Evolutionary conservation across 352 stramenopile genomes (phyloP).

Genomic region (Phytophthora pini): DNA sequence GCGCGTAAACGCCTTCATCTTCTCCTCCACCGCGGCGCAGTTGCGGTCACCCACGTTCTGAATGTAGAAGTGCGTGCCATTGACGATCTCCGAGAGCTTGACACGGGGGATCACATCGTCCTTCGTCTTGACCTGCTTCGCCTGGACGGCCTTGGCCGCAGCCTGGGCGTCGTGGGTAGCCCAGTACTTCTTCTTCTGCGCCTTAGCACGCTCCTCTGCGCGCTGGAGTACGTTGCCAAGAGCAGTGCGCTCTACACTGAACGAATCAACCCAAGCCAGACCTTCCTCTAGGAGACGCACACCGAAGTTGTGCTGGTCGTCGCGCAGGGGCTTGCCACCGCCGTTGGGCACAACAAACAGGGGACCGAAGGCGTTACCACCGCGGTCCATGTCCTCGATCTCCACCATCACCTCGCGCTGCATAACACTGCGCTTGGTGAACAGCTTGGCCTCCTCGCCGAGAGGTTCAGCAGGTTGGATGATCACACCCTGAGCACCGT

Average conservation of each 20-base stretch:
- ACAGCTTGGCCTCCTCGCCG: conserved; percentile 89
- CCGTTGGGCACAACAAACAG: conserved; percentile 67
- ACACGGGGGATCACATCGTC: conserved; percentile 78
- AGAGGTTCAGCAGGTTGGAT: conserved; percentile 86
- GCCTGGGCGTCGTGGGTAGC: conserved; percentile 80
- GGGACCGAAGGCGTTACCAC: conserved; percentile 91
- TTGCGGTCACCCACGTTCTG: conserved; percentile 91
- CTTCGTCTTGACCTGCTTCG: conserved; percentile 54
- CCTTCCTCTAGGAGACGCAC: conserved; percentile 93
- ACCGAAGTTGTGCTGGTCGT: conserved; percentile 89
- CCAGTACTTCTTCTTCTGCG: conserved; percentile 96
- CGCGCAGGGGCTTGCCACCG: conserved; percentile 44
- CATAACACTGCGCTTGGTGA: conserved; percentile 88
- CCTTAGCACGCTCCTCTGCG: conserved; percentile 89
- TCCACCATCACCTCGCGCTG: conserved; percentile 93
- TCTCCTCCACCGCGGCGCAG: conserved; percentile 90
- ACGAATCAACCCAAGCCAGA: conserved; percentile 92
- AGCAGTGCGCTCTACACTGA: conserved; percentile 93
- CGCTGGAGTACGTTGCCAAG: conserved; percentile 74
- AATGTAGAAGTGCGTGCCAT: conserved; percentile 95
- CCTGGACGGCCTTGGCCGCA: conserved; percentile 52
- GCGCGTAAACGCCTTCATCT: conserved; percentile 94
- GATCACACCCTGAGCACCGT: conserved; percentile 91
- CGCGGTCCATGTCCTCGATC: conserved; percentile 94
- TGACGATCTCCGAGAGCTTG: conserved; percentile 95